Evolutionary conservation across 805 yeast species (phyloP).

Genomic region (Ogataea naganishii): DNA sequence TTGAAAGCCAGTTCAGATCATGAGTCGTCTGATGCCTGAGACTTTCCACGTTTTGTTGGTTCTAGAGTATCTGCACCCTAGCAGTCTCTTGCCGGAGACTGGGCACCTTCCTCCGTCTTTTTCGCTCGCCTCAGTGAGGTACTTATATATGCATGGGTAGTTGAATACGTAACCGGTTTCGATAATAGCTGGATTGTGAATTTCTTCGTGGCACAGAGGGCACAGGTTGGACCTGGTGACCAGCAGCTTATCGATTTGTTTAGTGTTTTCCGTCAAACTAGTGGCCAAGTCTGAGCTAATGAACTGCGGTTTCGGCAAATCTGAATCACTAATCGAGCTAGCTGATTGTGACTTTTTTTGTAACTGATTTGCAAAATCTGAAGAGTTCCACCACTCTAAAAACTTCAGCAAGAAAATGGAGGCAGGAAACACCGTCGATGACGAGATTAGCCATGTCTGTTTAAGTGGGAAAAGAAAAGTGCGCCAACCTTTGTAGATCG

Average conservation of each 20-base stretch:
- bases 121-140: slow-evolving; percentile 40
- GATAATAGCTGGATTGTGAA: slow-evolving; percentile 74
- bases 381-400: slow-evolving; percentile 87
- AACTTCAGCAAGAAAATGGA: slow-evolving; percentile 78
- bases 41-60: slow-evolving; percentile 56
- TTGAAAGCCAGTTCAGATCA: slow-evolving; percentile 44
- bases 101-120: slow-evolving; percentile 72
- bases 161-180: slow-evolving; percentile 92
- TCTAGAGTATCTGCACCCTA: slow-evolving; percentile 64
- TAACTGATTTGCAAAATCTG: slow-evolving; percentile 57
- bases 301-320: slow-evolving; percentile 36
- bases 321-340: slow-evolving; percentile 27
- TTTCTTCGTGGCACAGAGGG: slow-evolving; percentile 57
- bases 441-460: slow-evolving; percentile 15
- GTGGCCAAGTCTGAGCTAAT: slow-evolving; percentile 7
- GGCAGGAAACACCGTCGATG: slow-evolving; percentile 56
- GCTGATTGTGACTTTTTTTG: slow-evolving; percentile 36
- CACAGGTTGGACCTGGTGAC: slow-evolving; percentile 35
- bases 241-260: slow-evolving; percentile 8
- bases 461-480: slow-evolving; percentile 13
- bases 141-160: slow-evolving; percentile 73
- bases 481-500: slow-evolving; percentile 13
- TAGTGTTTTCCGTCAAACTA: slow-evolving; percentile 2
- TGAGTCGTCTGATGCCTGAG: slow-evolving; percentile 68
- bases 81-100: slow-evolving; percentile 58